phyloP scores from a whole-genome alignment of 1,284 basidiomycete genomes.

The Volvariella volvacea region DNA sequence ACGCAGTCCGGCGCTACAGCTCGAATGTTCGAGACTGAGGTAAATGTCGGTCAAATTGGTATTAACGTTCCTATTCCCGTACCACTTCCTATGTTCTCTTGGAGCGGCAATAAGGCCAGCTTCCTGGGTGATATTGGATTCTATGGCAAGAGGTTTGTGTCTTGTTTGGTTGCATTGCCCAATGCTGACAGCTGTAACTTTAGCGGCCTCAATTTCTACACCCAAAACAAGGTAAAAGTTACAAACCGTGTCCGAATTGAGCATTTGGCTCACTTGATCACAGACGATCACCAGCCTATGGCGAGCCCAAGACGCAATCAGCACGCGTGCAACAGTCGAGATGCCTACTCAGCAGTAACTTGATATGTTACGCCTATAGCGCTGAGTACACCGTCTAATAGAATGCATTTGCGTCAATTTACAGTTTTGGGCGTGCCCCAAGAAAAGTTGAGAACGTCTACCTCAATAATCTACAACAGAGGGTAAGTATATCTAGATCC shows the following conservation, averaged over 20 bases:
- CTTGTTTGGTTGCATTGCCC: neutral
- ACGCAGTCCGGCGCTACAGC: slow-evolving; percentile 96
- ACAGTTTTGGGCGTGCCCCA: too few species aligned
- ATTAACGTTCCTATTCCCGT: slow-evolving; percentile 93
- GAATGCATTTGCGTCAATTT: too few species aligned
- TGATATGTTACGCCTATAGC: neutral
- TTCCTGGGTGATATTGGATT: slow-evolving; percentile 86
- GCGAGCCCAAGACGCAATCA: slow-evolving; percentile 76
- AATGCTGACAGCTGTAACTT: neutral
- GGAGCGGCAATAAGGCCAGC: slow-evolving; percentile 89
- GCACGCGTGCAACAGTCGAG: slow-evolving; percentile 69
- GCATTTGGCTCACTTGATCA: neutral
- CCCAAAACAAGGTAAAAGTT: slow-evolving; percentile 69
- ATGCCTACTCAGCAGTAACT: slow-evolving; percentile 74
- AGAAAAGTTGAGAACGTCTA: too few species aligned
- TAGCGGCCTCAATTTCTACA: slow-evolving; percentile 86
- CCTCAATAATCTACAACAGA: neutral
- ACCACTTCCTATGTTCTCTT: slow-evolving; percentile 83
- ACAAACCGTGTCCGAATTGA: neutral
- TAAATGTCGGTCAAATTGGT: slow-evolving; percentile 91
- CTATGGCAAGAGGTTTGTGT: slow-evolving; percentile 73
- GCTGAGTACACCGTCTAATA: too few species aligned
- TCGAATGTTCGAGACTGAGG: slow-evolving; percentile 84
- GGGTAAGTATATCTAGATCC: too few species aligned
- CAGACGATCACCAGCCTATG: slow-evolving; percentile 81